Conservation (phyloP, 805 yeast genomes). For the Candida incommunis region DNA sequence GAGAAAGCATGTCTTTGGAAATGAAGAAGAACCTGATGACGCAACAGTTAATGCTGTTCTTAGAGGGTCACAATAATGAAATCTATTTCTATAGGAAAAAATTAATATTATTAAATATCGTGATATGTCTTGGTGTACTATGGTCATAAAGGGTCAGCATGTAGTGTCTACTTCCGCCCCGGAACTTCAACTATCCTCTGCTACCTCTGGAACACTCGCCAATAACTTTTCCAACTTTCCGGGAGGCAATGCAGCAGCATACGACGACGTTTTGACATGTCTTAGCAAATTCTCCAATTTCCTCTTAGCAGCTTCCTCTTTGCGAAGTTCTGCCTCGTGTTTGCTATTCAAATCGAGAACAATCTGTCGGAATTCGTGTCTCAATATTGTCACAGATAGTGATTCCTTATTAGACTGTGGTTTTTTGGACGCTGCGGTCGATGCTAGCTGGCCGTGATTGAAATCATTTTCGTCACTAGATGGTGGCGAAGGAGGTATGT, state of each 20-base stretch:
- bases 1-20: conserved; percentile 70
- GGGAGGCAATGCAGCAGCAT: conserved; percentile 11
- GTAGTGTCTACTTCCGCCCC: too few relatives aligned
- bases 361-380: conserved; percentile 22
- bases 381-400: conserved; percentile 10
- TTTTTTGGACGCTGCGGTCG: not conserved
- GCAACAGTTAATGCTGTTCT: conserved; percentile 9
- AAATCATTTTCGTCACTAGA: not conserved
- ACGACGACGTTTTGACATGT: conserved; percentile 14
- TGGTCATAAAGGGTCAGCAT: not conserved
- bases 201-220: not conserved
- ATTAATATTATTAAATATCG: too few relatives aligned
- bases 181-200: not conserved
- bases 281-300: conserved; percentile 12
- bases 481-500: not conserved
- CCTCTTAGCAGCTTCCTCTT: not conserved
- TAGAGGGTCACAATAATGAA: too few relatives aligned
- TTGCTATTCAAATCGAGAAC: conserved; percentile 16
- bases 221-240: conserved; percentile 8
- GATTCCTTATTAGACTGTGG: not conserved
- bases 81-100: too few relatives aligned
- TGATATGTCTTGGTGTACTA: not conserved
- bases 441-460: not conserved
- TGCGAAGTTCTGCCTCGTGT: conserved; percentile 16
- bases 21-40: conserved; percentile 30